A percentile compares a stretch with the other conserved stretches of the same genome.
Conservation (phyloP, 306 rosid species). For the Pueraria montana region DNA sequence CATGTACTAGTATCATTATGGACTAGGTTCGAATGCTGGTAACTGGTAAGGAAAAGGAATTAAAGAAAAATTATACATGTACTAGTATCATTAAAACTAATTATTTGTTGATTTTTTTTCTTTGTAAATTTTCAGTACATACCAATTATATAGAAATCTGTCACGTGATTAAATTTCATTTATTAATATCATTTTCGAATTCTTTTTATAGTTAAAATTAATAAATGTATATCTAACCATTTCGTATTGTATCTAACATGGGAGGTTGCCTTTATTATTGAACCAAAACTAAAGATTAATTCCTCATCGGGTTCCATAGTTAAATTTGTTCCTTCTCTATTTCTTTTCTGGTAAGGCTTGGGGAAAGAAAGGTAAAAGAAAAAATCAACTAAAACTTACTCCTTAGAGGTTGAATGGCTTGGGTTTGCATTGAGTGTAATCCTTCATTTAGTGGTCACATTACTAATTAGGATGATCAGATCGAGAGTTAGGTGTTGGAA, state of each 20-base stretch:
- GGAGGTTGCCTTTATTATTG: not conserved
- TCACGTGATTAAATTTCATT: not conserved
- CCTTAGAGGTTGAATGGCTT: not conserved
- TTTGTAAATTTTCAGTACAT: too few species aligned
- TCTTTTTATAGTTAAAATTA: not conserved
- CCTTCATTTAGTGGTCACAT: too few species aligned
- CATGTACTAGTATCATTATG: too few species aligned
- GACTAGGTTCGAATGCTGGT: too few species aligned
- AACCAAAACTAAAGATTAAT: not conserved
- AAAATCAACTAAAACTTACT: not conserved
- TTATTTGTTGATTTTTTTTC: too few species aligned
- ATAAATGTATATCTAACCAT: not conserved
- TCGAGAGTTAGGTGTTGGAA: too few species aligned
- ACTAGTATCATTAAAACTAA: too few species aligned
- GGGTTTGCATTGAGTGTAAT: too few species aligned
- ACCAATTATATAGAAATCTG: not conserved
- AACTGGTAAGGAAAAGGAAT: too few species aligned
- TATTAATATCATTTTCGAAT: not conserved
- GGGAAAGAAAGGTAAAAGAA: not conserved
- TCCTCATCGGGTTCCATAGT: not conserved
- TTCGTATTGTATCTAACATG: not conserved
- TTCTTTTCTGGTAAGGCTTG: not conserved
- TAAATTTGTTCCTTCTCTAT: not conserved
- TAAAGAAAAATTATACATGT: too few species aligned
- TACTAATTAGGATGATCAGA: too few species aligned